Conservation (phyloP, 208 protist genomes). For the Tritrichomonas foetus region DNA sequence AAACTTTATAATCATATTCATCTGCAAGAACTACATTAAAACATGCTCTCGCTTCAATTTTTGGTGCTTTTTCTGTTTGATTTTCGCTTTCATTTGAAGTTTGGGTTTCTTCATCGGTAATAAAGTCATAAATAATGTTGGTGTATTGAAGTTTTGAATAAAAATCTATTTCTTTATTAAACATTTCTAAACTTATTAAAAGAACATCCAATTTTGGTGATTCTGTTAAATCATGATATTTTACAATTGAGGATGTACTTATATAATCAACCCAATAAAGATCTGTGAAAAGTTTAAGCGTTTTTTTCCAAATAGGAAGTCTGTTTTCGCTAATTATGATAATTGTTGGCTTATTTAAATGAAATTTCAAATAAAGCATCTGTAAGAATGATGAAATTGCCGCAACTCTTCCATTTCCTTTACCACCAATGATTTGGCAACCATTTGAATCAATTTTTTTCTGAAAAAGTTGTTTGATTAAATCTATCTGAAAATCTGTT, state of each 20-base stretch:
- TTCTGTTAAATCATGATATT: neutral
- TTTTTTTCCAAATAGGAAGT: neutral
- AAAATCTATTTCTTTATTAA: neutral
- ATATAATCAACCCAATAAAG: neutral
- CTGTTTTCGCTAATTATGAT: neutral
- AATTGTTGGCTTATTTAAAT: neutral
- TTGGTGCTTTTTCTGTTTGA: no score
- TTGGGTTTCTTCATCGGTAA: neutral
- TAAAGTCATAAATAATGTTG: neutral
- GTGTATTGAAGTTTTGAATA: neutral
- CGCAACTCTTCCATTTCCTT: neutral
- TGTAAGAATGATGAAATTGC: neutral
- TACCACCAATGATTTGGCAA: neutral
- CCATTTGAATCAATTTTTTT: neutral
- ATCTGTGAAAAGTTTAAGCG: neutral
- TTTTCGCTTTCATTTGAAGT: no score
- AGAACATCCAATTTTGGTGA: neutral
- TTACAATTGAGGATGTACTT: neutral
- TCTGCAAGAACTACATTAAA: no score
- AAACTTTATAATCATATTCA: no score
- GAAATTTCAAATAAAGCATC: neutral
- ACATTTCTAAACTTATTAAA: neutral
- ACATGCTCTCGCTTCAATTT: no score
- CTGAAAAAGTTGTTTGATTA: neutral
- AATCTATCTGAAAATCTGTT: neutral